These are phyloP conservation scores for Saccharomyces pastorianus DNA, from an alignment of 1,139 yeast species.

Conservation along the genomic window DNA sequence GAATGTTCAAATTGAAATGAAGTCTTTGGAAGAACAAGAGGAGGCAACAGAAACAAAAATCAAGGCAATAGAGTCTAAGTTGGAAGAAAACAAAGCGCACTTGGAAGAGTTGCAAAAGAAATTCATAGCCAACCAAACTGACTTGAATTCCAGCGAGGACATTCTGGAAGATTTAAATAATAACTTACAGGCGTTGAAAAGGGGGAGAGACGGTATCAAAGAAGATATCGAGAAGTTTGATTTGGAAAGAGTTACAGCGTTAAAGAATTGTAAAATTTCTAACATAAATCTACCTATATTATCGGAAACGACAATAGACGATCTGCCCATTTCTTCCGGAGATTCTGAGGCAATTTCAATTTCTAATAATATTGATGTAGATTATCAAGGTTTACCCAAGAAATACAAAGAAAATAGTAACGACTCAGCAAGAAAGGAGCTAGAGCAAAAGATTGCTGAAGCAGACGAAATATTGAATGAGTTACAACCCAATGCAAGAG, in stretches of 20 bases:
- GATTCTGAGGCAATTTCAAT: constrained; percentile 37
- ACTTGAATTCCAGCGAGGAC: constrained; percentile 25
- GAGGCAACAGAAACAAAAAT: constrained; percentile 10
- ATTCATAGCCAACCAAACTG: constrained; percentile 23
- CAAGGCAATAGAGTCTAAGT: constrained; percentile 16
- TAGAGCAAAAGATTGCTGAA: constrained; percentile 43
- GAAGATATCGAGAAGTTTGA: constrained; percentile 50
- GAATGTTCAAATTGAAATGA: constrained; percentile 24
- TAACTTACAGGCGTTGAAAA: constrained; percentile 35
- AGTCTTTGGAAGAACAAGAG: constrained; percentile 21
- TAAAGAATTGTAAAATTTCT: constrained; percentile 71
- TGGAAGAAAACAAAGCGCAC: constrained; percentile 21
- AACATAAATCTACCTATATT: constrained; percentile 57
- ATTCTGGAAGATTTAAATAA: constrained; percentile 29
- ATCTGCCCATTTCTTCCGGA: constrained; percentile 38
- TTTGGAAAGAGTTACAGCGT: constrained; percentile 50
- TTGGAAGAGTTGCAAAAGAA: constrained; percentile 20
- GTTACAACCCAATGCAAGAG: constrained; percentile 74
- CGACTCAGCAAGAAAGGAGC: constrained; percentile 32
- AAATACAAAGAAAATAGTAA: constrained; percentile 35
- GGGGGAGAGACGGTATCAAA: constrained; percentile 37
- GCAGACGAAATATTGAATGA: constrained; percentile 51
- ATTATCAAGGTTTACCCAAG: constrained; percentile 45
- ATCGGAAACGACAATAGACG: constrained; percentile 47
- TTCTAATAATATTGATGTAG: constrained; percentile 46